Evolutionary conservation across 768 basidiomycete species (phyloP).

Genomic region (Lactarius quietus): DNA sequence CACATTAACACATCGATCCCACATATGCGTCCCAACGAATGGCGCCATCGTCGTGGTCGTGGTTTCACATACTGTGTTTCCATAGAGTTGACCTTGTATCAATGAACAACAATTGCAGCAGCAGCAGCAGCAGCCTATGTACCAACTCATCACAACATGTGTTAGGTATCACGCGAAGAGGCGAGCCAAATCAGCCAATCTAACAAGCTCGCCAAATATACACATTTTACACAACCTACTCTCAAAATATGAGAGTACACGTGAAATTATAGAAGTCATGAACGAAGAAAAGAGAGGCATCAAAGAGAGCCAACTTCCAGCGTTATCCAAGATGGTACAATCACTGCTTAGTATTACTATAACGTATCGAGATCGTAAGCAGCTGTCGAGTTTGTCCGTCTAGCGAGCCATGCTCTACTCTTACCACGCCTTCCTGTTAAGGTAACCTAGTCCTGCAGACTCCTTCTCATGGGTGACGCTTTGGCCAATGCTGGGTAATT

Average conservation of each 20-base stretch:
- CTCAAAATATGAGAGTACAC: neutral
- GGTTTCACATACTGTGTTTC: conserved; percentile 31
- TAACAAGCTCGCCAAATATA: conserved; percentile 29
- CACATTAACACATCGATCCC: conserved; percentile 41
- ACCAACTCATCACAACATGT: neutral
- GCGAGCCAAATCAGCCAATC: too few relatives aligned
- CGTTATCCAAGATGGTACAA: neutral
- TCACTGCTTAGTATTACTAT: too few relatives aligned
- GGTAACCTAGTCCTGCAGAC: too few relatives aligned
- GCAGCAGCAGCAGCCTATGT: too few relatives aligned
- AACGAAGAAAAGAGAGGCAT: neutral
- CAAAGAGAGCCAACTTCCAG: conserved; percentile 3
- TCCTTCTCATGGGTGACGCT: too few relatives aligned
- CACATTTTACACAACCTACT: conserved; percentile 20
- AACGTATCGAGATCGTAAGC: too few relatives aligned
- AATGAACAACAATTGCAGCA: neutral
- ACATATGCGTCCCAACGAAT: conserved; percentile 35
- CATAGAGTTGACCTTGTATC: neutral
- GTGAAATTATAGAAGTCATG: conserved; percentile 1
- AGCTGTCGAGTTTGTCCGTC: too few relatives aligned
- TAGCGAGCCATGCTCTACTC: too few relatives aligned
- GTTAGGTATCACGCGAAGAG: neutral
- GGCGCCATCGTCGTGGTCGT: conserved; percentile 39
- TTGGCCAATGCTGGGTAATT: too few relatives aligned
- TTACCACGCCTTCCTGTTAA: too few relatives aligned